These are phyloP conservation scores for Akanthomyces lecanii DNA, from an alignment of 2,329 filamentous ascomycete species.

Conservation along the genomic window DNA sequence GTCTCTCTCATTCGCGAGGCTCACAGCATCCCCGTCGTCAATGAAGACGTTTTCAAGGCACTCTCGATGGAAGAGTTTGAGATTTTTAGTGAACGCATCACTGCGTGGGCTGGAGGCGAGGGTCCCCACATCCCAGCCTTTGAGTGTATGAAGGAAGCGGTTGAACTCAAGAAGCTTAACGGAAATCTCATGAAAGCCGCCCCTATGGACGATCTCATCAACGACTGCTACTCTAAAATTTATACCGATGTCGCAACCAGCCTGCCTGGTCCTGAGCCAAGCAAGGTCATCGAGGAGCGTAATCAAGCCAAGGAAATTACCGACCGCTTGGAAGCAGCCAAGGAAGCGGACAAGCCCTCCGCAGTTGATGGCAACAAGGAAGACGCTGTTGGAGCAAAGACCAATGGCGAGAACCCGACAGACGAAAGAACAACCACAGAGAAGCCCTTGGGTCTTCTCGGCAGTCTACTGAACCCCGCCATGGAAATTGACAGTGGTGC, in stretches of 20 bases:
- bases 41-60: slow-evolving; percentile 54
- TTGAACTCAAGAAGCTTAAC: slow-evolving; percentile 69
- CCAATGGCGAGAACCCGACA: neutral
- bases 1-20: slow-evolving; percentile 48
- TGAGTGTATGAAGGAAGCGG: slow-evolving; percentile 52
- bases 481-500: slow-evolving; percentile 36
- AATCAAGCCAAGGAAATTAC: slow-evolving; percentile 40
- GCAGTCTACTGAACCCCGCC: slow-evolving; percentile 40
- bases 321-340: slow-evolving; percentile 32
- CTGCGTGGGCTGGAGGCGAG: slow-evolving; percentile 48
- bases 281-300: slow-evolving; percentile 43
- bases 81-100: slow-evolving; percentile 50
- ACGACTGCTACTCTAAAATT: slow-evolving; percentile 78
- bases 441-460: slow-evolving; percentile 25
- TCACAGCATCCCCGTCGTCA: slow-evolving; percentile 41
- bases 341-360: slow-evolving; percentile 26
- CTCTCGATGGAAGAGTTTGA: slow-evolving; percentile 54
- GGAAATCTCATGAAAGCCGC: slow-evolving; percentile 79
- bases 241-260: slow-evolving; percentile 63
- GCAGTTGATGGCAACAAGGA: slow-evolving; percentile 19
- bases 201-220: slow-evolving; percentile 88
- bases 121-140: slow-evolving; percentile 40
- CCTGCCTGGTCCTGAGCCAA: slow-evolving; percentile 49
- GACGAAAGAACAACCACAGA: neutral
- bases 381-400: neutral